These are phyloP conservation scores for Quillaja saponaria DNA, from an alignment of 306 rosid species.

Conservation along the genomic window DNA sequence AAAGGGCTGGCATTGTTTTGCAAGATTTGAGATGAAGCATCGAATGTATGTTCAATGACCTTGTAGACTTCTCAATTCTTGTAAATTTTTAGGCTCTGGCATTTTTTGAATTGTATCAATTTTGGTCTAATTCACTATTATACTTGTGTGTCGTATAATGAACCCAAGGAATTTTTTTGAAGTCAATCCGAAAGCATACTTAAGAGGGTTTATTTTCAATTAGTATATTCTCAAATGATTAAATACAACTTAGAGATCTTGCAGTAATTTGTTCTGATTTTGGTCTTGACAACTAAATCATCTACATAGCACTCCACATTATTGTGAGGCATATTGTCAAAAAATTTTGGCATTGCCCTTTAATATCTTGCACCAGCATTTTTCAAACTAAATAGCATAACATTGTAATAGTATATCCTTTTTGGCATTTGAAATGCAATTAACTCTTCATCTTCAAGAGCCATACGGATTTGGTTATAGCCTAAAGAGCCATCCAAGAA, in stretches of 20 bases:
- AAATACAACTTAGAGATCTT: not conserved
- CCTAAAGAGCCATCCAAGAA: fast-evolving
- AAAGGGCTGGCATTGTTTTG: too few relatives aligned
- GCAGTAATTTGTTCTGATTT: not conserved
- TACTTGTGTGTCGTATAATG: too few relatives aligned
- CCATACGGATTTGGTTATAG: not conserved
- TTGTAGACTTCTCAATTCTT: too few relatives aligned
- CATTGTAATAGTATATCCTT: not conserved
- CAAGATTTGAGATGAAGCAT: too few relatives aligned
- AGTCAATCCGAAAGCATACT: not conserved
- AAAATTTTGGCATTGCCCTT: not conserved
- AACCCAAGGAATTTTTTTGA: not conserved
- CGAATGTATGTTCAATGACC: too few relatives aligned
- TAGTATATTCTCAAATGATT: not conserved
- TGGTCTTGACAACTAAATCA: not conserved
- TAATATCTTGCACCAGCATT: not conserved
- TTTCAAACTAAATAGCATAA: not conserved
- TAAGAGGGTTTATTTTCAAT: not conserved
- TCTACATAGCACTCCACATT: not conserved
- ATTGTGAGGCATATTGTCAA: not conserved
- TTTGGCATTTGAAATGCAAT: not conserved
- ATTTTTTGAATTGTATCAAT: too few relatives aligned
- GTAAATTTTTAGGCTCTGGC: too few relatives aligned
- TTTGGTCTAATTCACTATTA: too few relatives aligned
- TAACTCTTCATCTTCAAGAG: not conserved